Evolutionary conservation across 306 rosid genomes (phyloP).

Genomic region (Parietaria judaica): DNA sequence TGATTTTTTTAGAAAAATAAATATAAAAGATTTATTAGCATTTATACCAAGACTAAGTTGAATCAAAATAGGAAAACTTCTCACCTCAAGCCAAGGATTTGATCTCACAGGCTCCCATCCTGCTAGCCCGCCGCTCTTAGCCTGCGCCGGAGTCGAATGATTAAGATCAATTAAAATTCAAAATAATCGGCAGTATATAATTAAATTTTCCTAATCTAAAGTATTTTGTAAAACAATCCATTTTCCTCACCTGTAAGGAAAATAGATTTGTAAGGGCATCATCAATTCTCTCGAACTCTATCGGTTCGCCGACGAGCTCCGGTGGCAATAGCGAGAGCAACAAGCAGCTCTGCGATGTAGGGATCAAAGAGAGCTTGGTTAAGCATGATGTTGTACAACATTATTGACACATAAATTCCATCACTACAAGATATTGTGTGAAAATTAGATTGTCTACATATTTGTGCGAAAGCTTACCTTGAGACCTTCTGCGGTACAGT

Average conservation of each 20-base stretch:
- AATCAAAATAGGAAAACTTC: too few species aligned
- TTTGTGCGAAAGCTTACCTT: background rate
- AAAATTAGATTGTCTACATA: too few species aligned
- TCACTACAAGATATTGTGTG: too few species aligned
- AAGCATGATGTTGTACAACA: background rate
- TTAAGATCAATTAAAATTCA: too few species aligned
- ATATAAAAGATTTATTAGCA: background rate
- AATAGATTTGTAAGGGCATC: background rate
- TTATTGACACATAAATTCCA: too few species aligned
- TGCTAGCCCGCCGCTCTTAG: background rate
- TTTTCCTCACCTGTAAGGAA: constrained; percentile 4
- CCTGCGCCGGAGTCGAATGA: background rate
- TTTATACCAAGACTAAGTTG: background rate
- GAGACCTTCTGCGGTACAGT: constrained; percentile 1
- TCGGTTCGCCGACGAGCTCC: background rate
- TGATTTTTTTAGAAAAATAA: background rate
- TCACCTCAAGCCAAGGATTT: constrained; percentile 9
- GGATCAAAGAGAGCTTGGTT: background rate
- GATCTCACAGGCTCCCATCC: constrained; percentile 1
- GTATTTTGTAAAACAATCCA: too few species aligned
- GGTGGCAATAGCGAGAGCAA: constrained; percentile 4
- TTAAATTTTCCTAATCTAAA: background rate
- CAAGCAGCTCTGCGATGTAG: background rate
- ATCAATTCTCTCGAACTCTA: background rate
- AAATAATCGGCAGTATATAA: background rate